Evolutionary conservation across 2,329 filamentous ascomycete species (phyloP).

Genomic region (Fulvia fulva): DNA sequence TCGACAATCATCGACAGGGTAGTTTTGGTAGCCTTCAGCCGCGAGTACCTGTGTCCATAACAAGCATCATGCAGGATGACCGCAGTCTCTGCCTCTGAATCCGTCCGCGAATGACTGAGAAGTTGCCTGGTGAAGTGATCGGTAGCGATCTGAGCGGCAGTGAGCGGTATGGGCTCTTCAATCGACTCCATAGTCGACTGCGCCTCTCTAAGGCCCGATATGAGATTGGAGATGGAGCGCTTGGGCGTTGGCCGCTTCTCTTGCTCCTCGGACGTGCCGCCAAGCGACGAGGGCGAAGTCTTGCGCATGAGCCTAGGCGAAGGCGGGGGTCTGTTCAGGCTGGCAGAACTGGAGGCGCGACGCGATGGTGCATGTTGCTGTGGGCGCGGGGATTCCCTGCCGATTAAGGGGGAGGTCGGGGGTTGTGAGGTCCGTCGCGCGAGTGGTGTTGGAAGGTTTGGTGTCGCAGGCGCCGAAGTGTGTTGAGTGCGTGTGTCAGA

Average conservation of each 20-base stretch:
- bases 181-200: constrained; percentile 33
- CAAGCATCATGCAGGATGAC: constrained; percentile 90
- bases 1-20: constrained; percentile 82
- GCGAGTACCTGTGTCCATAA: constrained; percentile 88
- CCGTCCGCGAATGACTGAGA: constrained; percentile 53
- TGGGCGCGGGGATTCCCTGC: constrained; percentile 14
- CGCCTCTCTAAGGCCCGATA: constrained; percentile 31
- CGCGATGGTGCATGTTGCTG: constrained; percentile 14
- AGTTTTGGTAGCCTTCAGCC: constrained; percentile 70
- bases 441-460: constrained; percentile 11
- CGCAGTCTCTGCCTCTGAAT: constrained; percentile 56
- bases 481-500: constrained; percentile 8
- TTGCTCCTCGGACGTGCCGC: constrained; percentile 18
- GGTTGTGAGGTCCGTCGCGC: constrained; percentile 16
- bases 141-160: constrained; percentile 28
- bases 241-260: constrained; percentile 31
- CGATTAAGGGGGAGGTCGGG: constrained; percentile 8
- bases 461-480: constrained; percentile 17
- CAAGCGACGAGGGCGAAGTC: constrained; percentile 27
- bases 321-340: constrained; percentile 14
- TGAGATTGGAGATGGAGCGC: constrained; percentile 33
- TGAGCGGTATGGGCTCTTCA: constrained; percentile 30
- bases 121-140: constrained; percentile 69
- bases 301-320: constrained; percentile 21
- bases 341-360: constrained; percentile 29